Conservation (phyloP, 2,329 filamentous ascomycete genomes). For the Diaporthe australafricana region DNA sequence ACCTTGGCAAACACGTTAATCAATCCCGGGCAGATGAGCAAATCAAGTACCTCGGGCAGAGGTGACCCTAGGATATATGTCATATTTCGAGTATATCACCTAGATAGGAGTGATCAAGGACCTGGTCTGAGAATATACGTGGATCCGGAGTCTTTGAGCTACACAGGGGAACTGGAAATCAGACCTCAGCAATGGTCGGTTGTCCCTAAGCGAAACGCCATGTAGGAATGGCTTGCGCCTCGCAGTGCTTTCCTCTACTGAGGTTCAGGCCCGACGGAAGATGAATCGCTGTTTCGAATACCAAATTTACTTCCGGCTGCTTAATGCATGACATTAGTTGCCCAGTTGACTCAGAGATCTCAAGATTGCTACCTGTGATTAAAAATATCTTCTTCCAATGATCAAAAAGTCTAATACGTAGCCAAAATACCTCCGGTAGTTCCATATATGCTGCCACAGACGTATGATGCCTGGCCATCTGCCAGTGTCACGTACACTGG, state of each 20-base stretch:
- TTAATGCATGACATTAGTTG: too few relatives aligned
- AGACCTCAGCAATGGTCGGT: constrained; percentile 41
- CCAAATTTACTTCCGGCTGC: too few relatives aligned
- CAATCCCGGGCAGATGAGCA: constrained; percentile 42
- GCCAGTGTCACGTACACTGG: constrained; percentile 1
- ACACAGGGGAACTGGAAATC: constrained; percentile 41
- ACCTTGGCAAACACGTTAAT: neutral
- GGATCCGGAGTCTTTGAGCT: constrained; percentile 48
- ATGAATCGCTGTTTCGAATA: too few relatives aligned
- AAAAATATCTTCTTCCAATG: too few relatives aligned
- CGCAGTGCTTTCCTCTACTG: too few relatives aligned
- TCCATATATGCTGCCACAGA: neutral
- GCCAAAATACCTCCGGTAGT: neutral
- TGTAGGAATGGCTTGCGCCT: too few relatives aligned
- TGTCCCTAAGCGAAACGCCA: neutral
- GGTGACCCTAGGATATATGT: constrained; percentile 48
- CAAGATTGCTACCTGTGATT: too few relatives aligned
- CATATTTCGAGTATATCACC: constrained; percentile 54
- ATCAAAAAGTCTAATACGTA: neutral
- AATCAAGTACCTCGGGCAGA: constrained; percentile 26
- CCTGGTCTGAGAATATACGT: constrained; percentile 52
- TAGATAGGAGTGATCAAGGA: constrained; percentile 42
- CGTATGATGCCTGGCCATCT: neutral
- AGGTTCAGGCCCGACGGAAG: too few relatives aligned
- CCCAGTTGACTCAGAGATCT: too few relatives aligned